Conservation (phyloP, 2,329 filamentous ascomycete species). For the Amylocarpus encephaloides region DNA sequence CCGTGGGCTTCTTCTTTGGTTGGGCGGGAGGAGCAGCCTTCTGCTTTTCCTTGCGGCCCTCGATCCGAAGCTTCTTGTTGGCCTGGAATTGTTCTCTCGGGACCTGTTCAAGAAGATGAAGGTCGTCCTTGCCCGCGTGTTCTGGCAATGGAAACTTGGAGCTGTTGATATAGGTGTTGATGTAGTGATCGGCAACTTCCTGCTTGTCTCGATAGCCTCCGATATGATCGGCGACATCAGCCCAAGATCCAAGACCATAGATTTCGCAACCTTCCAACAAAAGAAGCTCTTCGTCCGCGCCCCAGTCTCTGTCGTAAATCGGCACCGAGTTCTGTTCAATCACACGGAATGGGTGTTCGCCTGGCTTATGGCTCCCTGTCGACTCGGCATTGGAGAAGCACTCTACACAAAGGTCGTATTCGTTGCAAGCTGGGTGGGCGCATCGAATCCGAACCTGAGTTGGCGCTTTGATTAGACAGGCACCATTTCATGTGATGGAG, state of each 20-base stretch:
- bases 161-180: slow-evolving; percentile 79
- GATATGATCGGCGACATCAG: slow-evolving; percentile 96
- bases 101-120: slow-evolving; percentile 68
- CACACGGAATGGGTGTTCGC: slow-evolving; percentile 81
- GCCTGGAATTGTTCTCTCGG: slow-evolving; percentile 90
- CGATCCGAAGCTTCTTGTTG: slow-evolving; percentile 86
- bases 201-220: slow-evolving; percentile 92
- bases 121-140: slow-evolving; percentile 77
- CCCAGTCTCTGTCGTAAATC: slow-evolving; percentile 92
- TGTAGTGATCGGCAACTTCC: slow-evolving; percentile 92
- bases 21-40: slow-evolving; percentile 78
- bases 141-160: slow-evolving; percentile 79
- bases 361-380: slow-evolving; percentile 79
- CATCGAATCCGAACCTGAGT: slow-evolving; percentile 86
- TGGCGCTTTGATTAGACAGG: slow-evolving; percentile 1
- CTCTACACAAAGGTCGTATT: slow-evolving; percentile 94
- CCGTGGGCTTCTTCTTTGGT: slow-evolving; percentile 92
- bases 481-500: slow-evolving; percentile 5
- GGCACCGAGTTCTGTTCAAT: slow-evolving; percentile 98
- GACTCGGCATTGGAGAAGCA: slow-evolving; percentile 82
- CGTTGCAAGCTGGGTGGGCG: slow-evolving; percentile 68
- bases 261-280: slow-evolving; percentile 91
- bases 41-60: slow-evolving; percentile 79
- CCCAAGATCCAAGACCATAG: slow-evolving; percentile 94
- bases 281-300: slow-evolving; percentile 92